These are phyloP conservation scores for Colletotrichum endophyticum DNA, from an alignment of 2,329 filamentous ascomycete genomes.

Conservation along the genomic window DNA sequence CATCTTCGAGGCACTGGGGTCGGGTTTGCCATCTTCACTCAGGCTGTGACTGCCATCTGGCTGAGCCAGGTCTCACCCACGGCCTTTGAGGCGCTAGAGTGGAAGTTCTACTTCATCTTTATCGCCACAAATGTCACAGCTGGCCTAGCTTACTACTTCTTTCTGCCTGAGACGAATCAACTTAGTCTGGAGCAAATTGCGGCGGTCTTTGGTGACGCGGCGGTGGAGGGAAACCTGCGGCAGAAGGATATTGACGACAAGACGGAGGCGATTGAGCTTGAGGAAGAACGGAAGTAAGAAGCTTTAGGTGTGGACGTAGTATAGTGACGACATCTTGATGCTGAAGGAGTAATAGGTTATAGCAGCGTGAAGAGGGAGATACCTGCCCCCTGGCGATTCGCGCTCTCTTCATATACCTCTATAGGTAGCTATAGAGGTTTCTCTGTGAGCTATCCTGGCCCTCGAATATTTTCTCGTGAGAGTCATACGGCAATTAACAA, in stretches of 20 bases:
- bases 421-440: too few species aligned
- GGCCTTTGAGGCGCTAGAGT: not conserved
- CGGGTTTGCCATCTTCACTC: not conserved
- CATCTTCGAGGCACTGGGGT: not conserved
- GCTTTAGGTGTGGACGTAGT: too few species aligned
- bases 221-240: not conserved
- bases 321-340: too few species aligned
- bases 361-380: too few species aligned
- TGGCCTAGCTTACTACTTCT: not conserved
- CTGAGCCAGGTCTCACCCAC: not conserved
- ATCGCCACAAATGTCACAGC: not conserved
- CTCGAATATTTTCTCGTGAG: too few species aligned
- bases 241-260: not conserved
- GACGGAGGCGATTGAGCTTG: not conserved
- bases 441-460: too few species aligned
- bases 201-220: not conserved
- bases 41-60: not conserved
- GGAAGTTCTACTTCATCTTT: not conserved
- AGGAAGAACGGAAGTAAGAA: not conserved
- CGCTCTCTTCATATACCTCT: too few species aligned
- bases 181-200: not conserved
- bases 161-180: not conserved
- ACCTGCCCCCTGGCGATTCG: too few species aligned
- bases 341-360: too few species aligned
- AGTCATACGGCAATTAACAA: too few species aligned